Conservation (phyloP, 768 basidiomycete genomes). For the Leccinum subgranulosum region DNA sequence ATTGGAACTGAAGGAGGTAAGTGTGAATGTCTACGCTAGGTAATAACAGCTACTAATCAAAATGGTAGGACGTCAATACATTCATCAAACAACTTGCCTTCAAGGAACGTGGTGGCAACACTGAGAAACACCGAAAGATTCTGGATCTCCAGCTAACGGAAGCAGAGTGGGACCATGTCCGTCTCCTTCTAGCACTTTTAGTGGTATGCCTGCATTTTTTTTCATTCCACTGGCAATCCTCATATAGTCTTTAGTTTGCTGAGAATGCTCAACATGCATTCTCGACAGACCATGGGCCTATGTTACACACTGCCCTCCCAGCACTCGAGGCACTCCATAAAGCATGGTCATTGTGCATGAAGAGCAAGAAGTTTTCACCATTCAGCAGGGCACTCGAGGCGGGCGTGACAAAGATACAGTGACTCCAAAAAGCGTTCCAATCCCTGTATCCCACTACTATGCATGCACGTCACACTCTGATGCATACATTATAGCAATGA, state of each 20-base stretch:
- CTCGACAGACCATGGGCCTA: not conserved
- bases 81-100: not conserved
- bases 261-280: not conserved
- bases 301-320: not conserved
- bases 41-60: no score
- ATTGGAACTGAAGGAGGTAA: not conserved
- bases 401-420: not conserved
- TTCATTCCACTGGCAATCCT: not conserved
- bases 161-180: not conserved
- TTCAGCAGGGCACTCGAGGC: not conserved
- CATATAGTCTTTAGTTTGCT: not conserved
- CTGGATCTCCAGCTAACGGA: not conserved
- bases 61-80: not conserved
- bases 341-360: not conserved
- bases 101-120: not conserved
- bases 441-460: not conserved
- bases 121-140: not conserved
- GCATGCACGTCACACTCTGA: not conserved
- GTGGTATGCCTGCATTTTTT: not conserved
- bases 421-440: no score
- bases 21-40: not conserved
- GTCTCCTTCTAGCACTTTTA: not conserved
- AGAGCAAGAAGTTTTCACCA: not conserved
- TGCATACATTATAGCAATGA: not conserved
- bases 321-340: not conserved